Conservation (phyloP, 441 rosid species). For the Syzygium syzygioides region DNA sequence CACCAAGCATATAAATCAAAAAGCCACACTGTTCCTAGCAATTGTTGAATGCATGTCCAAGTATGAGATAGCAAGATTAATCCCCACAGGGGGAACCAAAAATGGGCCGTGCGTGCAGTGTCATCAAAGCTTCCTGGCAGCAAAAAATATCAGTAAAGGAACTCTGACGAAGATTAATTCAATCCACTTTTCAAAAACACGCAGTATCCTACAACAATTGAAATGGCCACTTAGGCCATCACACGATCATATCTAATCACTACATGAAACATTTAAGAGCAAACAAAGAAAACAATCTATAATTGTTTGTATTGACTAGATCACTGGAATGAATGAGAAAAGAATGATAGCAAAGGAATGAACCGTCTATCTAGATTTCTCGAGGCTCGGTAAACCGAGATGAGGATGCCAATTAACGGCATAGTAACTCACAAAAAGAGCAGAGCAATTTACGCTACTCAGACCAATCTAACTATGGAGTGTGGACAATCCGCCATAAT, state of each 20-base stretch:
- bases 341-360: background rate
- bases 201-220: background rate
- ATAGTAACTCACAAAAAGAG: background rate
- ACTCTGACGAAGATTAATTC: background rate
- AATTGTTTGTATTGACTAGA: background rate
- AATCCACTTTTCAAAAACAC: background rate
- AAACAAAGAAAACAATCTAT: background rate
- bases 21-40: constrained; percentile 69
- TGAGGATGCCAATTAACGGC: background rate
- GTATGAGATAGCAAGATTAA: background rate
- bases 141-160: background rate
- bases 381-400: background rate
- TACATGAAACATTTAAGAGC: background rate
- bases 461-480: background rate
- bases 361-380: background rate
- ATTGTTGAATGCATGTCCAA: background rate
- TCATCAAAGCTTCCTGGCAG: background rate
- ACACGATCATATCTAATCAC: background rate
- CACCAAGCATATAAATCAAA: constrained; percentile 63
- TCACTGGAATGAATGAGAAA: background rate
- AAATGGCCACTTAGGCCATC: background rate
- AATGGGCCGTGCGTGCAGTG: background rate
- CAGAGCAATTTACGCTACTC: background rate
- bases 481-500: background rate
- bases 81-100: background rate